Conservation (phyloP, 495 filamentous ascomycete species). For the Hypoxylon fragiforme region DNA sequence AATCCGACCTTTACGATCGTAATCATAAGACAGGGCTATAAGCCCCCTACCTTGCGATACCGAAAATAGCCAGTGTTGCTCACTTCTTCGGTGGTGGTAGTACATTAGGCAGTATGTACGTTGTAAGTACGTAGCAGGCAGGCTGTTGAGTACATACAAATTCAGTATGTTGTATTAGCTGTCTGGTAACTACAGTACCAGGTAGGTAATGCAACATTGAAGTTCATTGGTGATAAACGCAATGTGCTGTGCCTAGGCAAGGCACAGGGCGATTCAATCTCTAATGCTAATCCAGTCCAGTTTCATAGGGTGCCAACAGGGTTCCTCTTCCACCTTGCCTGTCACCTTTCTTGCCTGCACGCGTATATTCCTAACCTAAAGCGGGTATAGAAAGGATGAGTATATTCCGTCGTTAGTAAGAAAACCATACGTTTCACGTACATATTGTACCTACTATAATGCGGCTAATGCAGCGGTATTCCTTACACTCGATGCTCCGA, state of each 20-base stretch:
- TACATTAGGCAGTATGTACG: neutral
- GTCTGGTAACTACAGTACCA: too few relatives aligned
- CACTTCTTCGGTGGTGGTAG: neutral
- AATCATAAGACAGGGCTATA: conserved; percentile 15
- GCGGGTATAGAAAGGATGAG: conserved; percentile 3
- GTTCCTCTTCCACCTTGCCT: neutral
- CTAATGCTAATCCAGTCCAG: neutral
- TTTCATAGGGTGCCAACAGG: conserved; percentile 20
- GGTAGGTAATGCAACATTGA: too few relatives aligned
- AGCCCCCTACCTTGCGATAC: conserved; percentile 13
- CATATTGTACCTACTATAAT: conserved; percentile 14
- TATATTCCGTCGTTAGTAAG: conserved; percentile 14
- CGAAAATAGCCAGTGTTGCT: neutral
- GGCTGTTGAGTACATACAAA: neutral
- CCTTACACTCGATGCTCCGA: conserved; percentile 7
- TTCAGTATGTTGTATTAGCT: too few relatives aligned
- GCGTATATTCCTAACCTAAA: neutral
- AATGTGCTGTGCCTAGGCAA: conserved; percentile 6
- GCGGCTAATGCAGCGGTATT: conserved; percentile 27
- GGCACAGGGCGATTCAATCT: neutral
- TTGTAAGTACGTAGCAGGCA: neutral
- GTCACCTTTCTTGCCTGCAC: neutral
- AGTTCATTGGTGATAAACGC: too few relatives aligned
- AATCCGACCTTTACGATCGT: conserved; percentile 7
- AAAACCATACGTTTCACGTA: too few relatives aligned